Conservation (phyloP, 805 yeast species). For the Saccharomycopsis olivae region DNA sequence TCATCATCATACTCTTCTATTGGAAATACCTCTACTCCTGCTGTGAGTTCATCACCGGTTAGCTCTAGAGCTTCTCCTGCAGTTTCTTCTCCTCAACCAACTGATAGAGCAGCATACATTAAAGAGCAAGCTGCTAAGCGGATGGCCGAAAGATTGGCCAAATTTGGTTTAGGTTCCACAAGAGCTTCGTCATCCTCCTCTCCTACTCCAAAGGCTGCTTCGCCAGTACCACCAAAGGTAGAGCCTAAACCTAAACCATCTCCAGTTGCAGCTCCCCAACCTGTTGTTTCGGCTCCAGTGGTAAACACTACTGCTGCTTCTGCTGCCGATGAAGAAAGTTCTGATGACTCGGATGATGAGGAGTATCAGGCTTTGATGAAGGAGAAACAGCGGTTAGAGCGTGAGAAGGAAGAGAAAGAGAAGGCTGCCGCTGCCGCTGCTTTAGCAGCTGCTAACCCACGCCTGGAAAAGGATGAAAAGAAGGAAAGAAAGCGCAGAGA, state of each 20-base stretch:
- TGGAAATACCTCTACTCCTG: slow-evolving; percentile 12
- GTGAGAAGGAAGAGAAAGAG: slow-evolving; percentile 33
- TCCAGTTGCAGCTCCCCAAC: slow-evolving; percentile 9
- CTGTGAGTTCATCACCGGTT: slow-evolving; percentile 18
- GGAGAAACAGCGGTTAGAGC: slow-evolving; percentile 24
- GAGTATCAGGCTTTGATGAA: slow-evolving; percentile 35
- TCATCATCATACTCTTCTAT: slow-evolving; percentile 1
- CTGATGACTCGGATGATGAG: slow-evolving; percentile 27
- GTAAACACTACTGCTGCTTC: slow-evolving; percentile 1
- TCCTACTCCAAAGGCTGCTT: slow-evolving; percentile 1
- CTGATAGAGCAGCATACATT: slow-evolving; percentile 67
- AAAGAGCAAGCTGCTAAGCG: slow-evolving; percentile 73
- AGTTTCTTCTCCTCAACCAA: slow-evolving; percentile 32
- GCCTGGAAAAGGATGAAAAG: slow-evolving; percentile 9
- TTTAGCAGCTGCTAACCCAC: neutral
- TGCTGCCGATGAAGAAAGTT: slow-evolving; percentile 10
- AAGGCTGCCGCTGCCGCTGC: slow-evolving; percentile 8
- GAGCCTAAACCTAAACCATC: slow-evolving; percentile 13
- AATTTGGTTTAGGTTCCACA: slow-evolving; percentile 61
- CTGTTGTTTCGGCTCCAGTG: slow-evolving; percentile 2
- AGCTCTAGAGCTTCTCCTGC: slow-evolving; percentile 20
- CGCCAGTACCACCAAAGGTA: slow-evolving; percentile 18
- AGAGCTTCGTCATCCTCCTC: slow-evolving; percentile 25
- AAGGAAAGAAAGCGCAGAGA: slow-evolving; percentile 16
- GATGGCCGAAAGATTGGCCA: slow-evolving; percentile 80